Percentiles rank a stretch among this genome's conserved stretches.
phyloP scores from a whole-genome alignment of 2,329 filamentous ascomycete genomes.

The Botryotinia narcissicola region DNA sequence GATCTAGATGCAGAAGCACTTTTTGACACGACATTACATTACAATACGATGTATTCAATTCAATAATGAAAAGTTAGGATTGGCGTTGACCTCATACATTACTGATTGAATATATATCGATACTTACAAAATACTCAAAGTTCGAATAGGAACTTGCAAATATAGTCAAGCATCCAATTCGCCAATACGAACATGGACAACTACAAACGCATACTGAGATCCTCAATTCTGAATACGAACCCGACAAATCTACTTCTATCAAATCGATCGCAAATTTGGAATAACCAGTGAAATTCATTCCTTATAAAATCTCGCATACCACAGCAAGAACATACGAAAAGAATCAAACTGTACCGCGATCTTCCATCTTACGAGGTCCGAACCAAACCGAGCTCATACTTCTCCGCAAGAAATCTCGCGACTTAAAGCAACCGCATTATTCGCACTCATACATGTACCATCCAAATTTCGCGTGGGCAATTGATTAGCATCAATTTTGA shows the following conservation, averaged over 20 bases:
- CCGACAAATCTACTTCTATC: background rate
- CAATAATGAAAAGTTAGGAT: background rate
- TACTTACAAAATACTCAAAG: background rate
- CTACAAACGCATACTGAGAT: constrained; percentile 2
- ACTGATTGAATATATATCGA: background rate
- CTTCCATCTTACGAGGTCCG: background rate
- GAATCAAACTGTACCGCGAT: background rate
- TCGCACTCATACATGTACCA: background rate
- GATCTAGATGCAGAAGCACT: background rate
- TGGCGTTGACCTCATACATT: background rate
- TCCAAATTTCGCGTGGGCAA: background rate
- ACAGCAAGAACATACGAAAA: background rate
- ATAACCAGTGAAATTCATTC: background rate
- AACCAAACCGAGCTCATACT: background rate
- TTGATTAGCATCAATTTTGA: background rate
- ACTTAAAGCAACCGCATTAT: background rate
- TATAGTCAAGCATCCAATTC: background rate
- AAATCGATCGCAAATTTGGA: background rate
- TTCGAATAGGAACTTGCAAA: background rate
- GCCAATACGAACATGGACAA: background rate
- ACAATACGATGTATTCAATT: background rate
- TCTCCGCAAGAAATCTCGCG: background rate
- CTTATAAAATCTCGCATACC: accelerated
- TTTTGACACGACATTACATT: background rate
- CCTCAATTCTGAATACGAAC: background rate